Evolutionary conservation across 2,329 filamentous ascomycete species (phyloP), one percentile per base, ranked within the genome.

Genomic region (Aureobasidium pullulans): DNA sequence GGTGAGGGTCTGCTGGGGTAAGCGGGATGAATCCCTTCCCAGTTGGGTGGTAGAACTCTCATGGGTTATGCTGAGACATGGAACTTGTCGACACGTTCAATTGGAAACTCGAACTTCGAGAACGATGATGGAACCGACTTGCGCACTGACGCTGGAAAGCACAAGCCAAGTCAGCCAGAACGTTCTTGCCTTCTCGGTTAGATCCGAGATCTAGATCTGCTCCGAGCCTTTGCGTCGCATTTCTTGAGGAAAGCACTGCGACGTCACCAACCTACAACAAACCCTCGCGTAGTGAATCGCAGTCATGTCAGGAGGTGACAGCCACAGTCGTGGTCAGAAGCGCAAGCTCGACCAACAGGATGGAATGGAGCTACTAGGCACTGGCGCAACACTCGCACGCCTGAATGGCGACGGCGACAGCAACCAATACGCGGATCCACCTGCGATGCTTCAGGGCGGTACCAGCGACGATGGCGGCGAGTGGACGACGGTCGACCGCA

Each of bases 401-500:
- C 43, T 60, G 11, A 60, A 60, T 37, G 59, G 50, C 59, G 59
- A 60, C 48, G 29, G n/a, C 16, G 47, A 50, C 32, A 31, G n/a
- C 10, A 47, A 43, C 57, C 31, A 28, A 37, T 16, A 36, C 1
- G n/a, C 46, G 15, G 15, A 4, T 31, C 23, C 46, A 4, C 31
- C 46, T 36, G 46, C 36, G 13, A 23, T n/a, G 3, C 29, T 39
- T 2, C 16, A 23, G 6, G 37, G 36, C 29, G 49, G 8, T 39
- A 37, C 16, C 8, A 56, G 44, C 44, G 54, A 58, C 29, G 56
- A 47, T 5, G 64, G 57, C 19, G 61, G 61, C 11, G 66, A 62
- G 13, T 71, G 70, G 70, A 63, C 69, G 58, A 63, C 59, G 1
- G 66, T 65, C 15, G 61, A 64, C 31, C 62, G 62, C 31, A 64